Evolutionary conservation across 257 asterid species (phyloP).

Genomic region (Fraxinus anomala): DNA sequence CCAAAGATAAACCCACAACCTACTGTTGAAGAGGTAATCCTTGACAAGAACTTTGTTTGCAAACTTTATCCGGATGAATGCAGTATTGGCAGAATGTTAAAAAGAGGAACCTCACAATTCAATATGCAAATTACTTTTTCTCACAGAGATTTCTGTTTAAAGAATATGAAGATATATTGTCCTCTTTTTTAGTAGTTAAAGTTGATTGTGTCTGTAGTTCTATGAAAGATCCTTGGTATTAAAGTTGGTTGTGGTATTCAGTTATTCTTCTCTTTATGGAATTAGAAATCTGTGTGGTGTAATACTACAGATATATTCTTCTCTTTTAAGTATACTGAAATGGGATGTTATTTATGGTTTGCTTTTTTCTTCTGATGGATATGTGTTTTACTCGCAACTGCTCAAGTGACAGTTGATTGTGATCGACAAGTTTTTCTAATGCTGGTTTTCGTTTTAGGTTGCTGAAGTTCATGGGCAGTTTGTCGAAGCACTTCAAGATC

Average conservation of each 20-base stretch:
- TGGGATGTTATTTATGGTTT: no score
- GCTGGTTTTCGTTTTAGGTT: conserved; percentile 39
- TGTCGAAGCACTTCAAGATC: conserved; percentile 58
- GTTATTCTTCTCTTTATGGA: no score
- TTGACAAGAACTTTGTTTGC: neutral
- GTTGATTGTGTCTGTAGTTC: neutral
- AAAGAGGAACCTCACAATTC: neutral
- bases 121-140: neutral
- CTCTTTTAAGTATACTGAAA: no score
- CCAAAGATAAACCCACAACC: conserved; percentile 72
- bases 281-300: no score
- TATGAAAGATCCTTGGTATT: neutral
- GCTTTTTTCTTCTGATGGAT: no score
- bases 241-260: neutral
- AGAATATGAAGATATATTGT: neutral
- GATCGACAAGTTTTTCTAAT: no score
- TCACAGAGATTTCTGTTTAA: neutral
- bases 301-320: no score
- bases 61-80: neutral
- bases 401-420: no score
- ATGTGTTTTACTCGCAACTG: no score
- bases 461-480: conserved; percentile 66
- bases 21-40: conserved; percentile 70
- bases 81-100: neutral
- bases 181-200: neutral